Conservation (phyloP, 768 basidiomycete genomes). For the Suillus decipiens region DNA sequence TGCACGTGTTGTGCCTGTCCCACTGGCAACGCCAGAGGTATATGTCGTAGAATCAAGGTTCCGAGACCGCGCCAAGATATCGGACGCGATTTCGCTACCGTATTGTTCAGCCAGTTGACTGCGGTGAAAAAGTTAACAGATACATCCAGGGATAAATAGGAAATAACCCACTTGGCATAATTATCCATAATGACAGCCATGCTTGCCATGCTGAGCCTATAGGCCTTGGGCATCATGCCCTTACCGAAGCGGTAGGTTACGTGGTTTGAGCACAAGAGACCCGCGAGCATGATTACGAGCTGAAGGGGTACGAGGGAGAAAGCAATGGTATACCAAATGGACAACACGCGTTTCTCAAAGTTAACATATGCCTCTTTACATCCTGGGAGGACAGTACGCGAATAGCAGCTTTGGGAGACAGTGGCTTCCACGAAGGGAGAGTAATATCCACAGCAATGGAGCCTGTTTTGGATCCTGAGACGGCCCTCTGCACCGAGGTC, state of each 20-base stretch:
- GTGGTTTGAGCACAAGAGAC: constrained; percentile 76
- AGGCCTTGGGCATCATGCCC: constrained; percentile 60
- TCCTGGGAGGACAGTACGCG: constrained; percentile 68
- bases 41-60: constrained; percentile 37
- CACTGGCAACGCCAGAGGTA: neutral
- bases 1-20: constrained; percentile 33
- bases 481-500: constrained; percentile 59
- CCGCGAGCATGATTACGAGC: constrained; percentile 59
- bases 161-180: constrained; percentile 62
- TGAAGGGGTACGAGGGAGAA: constrained; percentile 74
- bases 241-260: constrained; percentile 87
- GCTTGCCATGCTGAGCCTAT: constrained; percentile 68
- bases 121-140: neutral
- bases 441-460: constrained; percentile 81
- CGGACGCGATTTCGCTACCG: constrained; percentile 61
- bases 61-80: constrained; percentile 58
- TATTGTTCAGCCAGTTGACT: constrained; percentile 79
- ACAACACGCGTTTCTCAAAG: constrained; percentile 56
- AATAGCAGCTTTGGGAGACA: constrained; percentile 70
- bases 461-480: constrained; percentile 69
- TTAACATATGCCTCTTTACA: constrained; percentile 67
- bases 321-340: constrained; percentile 63
- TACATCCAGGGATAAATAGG: neutral
- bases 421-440: constrained; percentile 81
- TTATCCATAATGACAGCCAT: constrained; percentile 87